Conservation (phyloP, 495 filamentous ascomycete species). For the Aspergillus kassunensis region DNA sequence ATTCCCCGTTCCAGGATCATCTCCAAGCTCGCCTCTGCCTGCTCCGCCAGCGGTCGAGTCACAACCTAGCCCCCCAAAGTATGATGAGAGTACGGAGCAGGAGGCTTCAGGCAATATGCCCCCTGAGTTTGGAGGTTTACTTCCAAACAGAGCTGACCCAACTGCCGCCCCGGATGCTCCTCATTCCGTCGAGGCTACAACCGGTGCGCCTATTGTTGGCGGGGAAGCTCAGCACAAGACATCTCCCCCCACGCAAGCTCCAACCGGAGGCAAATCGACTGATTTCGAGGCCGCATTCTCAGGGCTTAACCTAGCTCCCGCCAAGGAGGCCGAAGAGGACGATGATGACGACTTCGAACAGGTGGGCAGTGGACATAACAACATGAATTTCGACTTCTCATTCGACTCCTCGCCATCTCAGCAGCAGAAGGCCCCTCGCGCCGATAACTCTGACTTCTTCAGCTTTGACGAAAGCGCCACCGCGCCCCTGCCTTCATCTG, state of each 20-base stretch:
- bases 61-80: slow-evolving; percentile 63
- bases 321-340: slow-evolving; percentile 79
- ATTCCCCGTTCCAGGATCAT: slow-evolving; percentile 35
- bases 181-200: slow-evolving; percentile 40
- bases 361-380: slow-evolving; percentile 35
- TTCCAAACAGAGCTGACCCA: slow-evolving; percentile 63
- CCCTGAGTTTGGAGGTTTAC: slow-evolving; percentile 58
- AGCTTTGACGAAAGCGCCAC: slow-evolving; percentile 49
- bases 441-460: slow-evolving; percentile 38
- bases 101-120: slow-evolving; percentile 44
- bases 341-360: slow-evolving; percentile 43
- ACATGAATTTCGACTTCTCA: slow-evolving; percentile 66
- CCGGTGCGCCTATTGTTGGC: slow-evolving; percentile 40
- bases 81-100: slow-evolving; percentile 44
- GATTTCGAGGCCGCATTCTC: slow-evolving; percentile 91
- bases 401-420: slow-evolving; percentile 48
- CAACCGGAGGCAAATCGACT: slow-evolving; percentile 38
- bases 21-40: slow-evolving; percentile 24
- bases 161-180: slow-evolving; percentile 47
- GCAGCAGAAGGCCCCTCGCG: slow-evolving; percentile 26
- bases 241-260: slow-evolving; percentile 15
- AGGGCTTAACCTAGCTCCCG: slow-evolving; percentile 58
- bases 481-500: slow-evolving; percentile 35
- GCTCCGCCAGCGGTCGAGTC: slow-evolving; percentile 48
- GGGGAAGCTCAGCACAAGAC: slow-evolving; percentile 30